Evolutionary conservation across 2,329 filamentous ascomycete genomes (phyloP).

Genomic region (Trichophyton verrucosum): DNA sequence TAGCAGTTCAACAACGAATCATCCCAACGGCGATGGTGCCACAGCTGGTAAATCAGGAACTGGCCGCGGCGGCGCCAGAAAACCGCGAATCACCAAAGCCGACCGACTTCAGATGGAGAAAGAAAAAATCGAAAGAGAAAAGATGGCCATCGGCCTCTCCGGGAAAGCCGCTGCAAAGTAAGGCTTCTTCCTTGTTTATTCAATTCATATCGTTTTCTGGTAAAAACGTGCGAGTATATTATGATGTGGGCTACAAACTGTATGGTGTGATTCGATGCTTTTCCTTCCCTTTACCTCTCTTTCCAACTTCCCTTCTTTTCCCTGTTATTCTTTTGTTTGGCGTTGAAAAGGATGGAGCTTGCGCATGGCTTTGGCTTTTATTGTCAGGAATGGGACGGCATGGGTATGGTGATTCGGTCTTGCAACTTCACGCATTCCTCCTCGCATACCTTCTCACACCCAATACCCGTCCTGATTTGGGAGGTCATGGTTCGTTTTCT

Average conservation of each 20-base stretch:
- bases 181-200: not conserved
- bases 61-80: conserved; percentile 8
- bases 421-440: not conserved
- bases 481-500: not conserved
- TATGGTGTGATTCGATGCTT: not conserved
- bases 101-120: conserved; percentile 12
- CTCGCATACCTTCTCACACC: not conserved
- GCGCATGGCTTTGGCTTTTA: not conserved
- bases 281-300: not conserved
- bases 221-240: not conserved
- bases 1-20: not conserved
- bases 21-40: not conserved
- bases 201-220: not conserved
- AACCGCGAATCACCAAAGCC: conserved; percentile 14
- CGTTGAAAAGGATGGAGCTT: conserved; percentile 1
- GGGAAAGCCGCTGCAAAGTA: not conserved
- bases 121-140: conserved; percentile 14
- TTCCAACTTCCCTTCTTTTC: not conserved
- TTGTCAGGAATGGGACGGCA: not conserved
- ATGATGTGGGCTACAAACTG: not conserved
- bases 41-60: not conserved
- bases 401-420: conserved; percentile 1
- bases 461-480: not conserved
- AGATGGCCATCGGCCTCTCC: conserved; percentile 10
- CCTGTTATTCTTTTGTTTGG: not conserved